Evolutionary conservation across 805 yeast species (phyloP).

Genomic region (Metschnikowia cerradonensis): DNA sequence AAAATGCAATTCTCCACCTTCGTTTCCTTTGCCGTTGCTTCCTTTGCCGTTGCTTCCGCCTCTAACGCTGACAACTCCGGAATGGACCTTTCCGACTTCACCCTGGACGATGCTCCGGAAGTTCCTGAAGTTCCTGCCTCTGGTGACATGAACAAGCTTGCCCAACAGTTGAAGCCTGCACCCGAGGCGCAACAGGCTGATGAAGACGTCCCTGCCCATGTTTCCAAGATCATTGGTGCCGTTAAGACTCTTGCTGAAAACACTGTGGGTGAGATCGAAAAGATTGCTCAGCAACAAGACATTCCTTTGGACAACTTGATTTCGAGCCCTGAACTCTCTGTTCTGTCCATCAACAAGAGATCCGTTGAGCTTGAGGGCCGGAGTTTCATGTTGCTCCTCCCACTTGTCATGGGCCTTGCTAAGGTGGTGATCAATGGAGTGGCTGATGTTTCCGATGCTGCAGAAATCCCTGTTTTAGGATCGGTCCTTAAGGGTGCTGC

Average conservation of each 20-base stretch:
- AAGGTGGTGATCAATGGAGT: neutral
- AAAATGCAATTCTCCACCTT: neutral
- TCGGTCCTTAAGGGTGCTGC: neutral
- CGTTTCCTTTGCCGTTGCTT: neutral
- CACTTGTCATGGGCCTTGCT: neutral
- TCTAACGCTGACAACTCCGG: neutral
- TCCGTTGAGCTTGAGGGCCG: neutral
- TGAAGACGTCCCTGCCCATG: neutral
- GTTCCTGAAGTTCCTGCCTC: neutral
- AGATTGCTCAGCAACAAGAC: neutral
- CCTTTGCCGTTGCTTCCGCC: neutral
- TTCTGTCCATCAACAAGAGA: neutral
- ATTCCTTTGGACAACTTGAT: neutral
- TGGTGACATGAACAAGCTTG: neutral
- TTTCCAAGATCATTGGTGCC: neutral
- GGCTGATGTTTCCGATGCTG: neutral
- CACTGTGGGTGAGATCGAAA: neutral
- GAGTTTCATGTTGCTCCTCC: neutral
- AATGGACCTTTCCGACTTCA: neutral
- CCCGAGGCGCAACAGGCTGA: no score
- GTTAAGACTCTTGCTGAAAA: slow-evolving; percentile 1
- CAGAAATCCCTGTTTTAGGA: neutral
- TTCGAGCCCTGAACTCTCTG: neutral
- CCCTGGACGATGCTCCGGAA: neutral
- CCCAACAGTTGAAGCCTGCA: neutral